phyloP scores from a whole-genome alignment of 2,329 filamentous ascomycete species.

The Aspergillus tubingensis region DNA sequence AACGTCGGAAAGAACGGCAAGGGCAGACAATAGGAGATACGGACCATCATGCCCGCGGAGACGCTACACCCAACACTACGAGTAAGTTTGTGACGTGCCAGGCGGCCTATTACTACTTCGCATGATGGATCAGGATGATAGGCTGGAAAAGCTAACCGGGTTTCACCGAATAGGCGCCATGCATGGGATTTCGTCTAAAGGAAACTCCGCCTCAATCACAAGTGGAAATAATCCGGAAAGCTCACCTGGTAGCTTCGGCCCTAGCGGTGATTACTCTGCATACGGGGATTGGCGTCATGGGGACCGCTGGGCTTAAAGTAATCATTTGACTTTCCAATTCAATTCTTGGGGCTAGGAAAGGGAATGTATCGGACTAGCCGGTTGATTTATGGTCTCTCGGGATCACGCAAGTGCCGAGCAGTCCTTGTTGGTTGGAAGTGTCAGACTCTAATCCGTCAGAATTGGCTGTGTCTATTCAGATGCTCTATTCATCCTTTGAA shows the following conservation, averaged over 20 bases:
- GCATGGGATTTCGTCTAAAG: not conserved
- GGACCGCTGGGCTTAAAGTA: slow-evolving; percentile 22
- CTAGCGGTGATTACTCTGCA: slow-evolving; percentile 13
- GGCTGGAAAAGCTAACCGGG: slow-evolving; percentile 10
- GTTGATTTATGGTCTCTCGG: not conserved
- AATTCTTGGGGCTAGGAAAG: not conserved
- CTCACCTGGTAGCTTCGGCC: not conserved
- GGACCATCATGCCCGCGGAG: slow-evolving; percentile 3
- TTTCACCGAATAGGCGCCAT: slow-evolving; percentile 7
- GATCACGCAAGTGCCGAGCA: not conserved
- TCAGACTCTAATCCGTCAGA: not conserved
- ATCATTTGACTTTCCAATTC: not conserved
- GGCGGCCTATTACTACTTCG: slow-evolving; percentile 16
- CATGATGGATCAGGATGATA: slow-evolving; percentile 12
- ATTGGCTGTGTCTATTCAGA: not conserved
- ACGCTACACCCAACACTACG: slow-evolving; percentile 16
- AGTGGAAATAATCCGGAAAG: not conserved
- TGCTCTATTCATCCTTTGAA: not conserved
- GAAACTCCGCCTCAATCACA: not conserved
- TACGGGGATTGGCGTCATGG: slow-evolving; percentile 20
- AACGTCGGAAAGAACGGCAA: slow-evolving; percentile 24
- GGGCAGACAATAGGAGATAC: slow-evolving; percentile 6
- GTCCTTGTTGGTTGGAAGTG: not conserved
- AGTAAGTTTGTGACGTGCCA: slow-evolving; percentile 28
- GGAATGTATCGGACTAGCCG: not conserved